Conservation (phyloP, 1,139 yeast species). For the Geotrichum phurueaensis region DNA sequence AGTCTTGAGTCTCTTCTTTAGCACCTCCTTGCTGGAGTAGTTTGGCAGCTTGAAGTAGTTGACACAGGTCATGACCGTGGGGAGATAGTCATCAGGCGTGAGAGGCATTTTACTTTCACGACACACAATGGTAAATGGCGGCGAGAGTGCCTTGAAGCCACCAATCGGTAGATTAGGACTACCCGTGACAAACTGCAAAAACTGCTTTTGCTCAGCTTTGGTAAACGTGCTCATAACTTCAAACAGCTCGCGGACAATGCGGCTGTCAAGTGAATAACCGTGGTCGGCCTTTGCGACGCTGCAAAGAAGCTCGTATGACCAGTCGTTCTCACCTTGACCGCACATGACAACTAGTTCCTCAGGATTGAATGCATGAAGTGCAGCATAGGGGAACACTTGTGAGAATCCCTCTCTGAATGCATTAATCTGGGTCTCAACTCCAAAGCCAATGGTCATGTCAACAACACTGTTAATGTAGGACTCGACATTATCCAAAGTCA, state of each 20-base stretch:
- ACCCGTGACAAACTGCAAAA: constrained; percentile 86
- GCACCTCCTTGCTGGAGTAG: constrained; percentile 56
- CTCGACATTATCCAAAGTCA: constrained; percentile 52
- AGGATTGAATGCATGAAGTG: constrained; percentile 66
- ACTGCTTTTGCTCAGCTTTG: constrained; percentile 55
- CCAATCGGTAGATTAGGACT: constrained; percentile 92
- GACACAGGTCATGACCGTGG: constrained; percentile 98
- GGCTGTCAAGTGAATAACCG: constrained; percentile 74
- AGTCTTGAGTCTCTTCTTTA: constrained; percentile 52
- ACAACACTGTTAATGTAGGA: constrained; percentile 53
- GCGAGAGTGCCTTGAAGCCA: constrained; percentile 78
- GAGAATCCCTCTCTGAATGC: constrained; percentile 80
- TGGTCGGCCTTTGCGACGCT: constrained; percentile 77
- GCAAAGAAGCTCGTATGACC: constrained; percentile 58
- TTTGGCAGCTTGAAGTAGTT: constrained; percentile 86
- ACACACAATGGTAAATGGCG: constrained; percentile 81
- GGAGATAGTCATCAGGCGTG: constrained; percentile 76
- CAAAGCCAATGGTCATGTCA: constrained; percentile 57
- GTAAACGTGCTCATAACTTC: constrained; percentile 53
- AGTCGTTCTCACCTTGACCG: constrained; percentile 78
- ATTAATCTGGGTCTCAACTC: constrained; percentile 58
- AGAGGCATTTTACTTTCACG: constrained; percentile 57
- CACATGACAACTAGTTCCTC: constrained; percentile 64
- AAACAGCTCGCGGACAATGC: constrained; percentile 54
- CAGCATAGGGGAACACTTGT: constrained; percentile 71